These are phyloP conservation scores for Podospora pseudoanserina DNA, from an alignment of 495 filamentous ascomycete genomes.

Conservation along the genomic window DNA sequence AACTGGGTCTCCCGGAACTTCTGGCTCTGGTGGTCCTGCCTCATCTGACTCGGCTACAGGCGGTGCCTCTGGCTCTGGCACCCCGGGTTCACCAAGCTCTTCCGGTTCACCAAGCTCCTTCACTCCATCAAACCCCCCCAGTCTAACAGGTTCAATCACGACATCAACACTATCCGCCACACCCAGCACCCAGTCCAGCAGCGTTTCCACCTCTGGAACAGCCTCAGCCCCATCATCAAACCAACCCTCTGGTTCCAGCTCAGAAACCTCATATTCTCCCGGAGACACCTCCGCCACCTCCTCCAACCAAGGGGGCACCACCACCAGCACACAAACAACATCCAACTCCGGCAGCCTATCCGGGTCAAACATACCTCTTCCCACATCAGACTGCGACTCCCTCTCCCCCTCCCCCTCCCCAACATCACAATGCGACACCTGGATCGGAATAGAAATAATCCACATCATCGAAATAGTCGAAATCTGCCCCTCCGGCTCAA, in stretches of 20 bases:
- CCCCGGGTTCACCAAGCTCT: neutral
- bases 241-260: neutral
- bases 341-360: neutral
- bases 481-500: conserved; percentile 30
- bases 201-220: neutral
- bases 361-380: neutral
- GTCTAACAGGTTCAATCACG: neutral
- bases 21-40: neutral
- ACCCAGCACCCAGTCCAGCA: neutral
- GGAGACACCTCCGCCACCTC: neutral
- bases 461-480: conserved; percentile 34
- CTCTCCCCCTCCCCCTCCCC: conserved; percentile 4
- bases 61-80: neutral
- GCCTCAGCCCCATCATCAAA: neutral
- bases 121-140: neutral
- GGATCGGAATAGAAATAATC: conserved; percentile 42
- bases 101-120: neutral
- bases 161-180: neutral
- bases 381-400: neutral
- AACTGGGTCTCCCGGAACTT: neutral
- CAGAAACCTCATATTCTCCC: neutral
- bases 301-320: neutral
- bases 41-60: neutral
- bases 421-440: conserved; percentile 21
- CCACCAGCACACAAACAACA: neutral